phyloP scores from a whole-genome alignment of 2,329 filamentous ascomycete genomes.

The Diatrype stigma region DNA sequence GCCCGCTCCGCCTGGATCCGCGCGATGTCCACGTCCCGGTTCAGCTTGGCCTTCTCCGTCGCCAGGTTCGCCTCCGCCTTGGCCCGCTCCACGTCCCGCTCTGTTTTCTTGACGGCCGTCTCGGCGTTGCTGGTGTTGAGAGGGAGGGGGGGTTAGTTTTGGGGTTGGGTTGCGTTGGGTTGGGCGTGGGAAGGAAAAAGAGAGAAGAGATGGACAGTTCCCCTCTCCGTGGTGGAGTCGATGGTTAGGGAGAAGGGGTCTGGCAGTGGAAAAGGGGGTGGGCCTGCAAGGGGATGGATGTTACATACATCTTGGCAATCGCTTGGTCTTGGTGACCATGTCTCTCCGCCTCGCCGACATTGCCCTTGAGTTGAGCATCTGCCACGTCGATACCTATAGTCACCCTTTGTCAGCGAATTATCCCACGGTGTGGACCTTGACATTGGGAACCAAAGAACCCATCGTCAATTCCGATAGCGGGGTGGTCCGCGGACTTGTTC shows the following conservation, averaged over 20 bases:
- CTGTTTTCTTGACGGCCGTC: constrained; percentile 79
- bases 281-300: too few species aligned
- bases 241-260: background rate
- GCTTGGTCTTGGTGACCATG: constrained; percentile 78
- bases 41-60: constrained; percentile 67
- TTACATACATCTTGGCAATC: constrained; percentile 67
- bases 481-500: too few species aligned
- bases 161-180: background rate
- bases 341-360: constrained; percentile 73
- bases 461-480: too few species aligned
- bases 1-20: constrained; percentile 69
- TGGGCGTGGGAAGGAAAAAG: too few species aligned
- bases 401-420: constrained; percentile 12
- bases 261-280: too few species aligned
- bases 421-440: too few species aligned
- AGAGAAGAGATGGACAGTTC: too few species aligned
- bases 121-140: constrained; percentile 41
- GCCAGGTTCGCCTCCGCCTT: constrained; percentile 72
- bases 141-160: background rate
- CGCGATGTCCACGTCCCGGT: constrained; percentile 70
- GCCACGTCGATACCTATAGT: constrained; percentile 52
- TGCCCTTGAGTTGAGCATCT: constrained; percentile 60
- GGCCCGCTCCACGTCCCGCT: constrained; percentile 78
- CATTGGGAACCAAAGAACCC: background rate
- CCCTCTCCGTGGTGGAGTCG: too few species aligned